Percentiles rank a stretch among this genome's conserved stretches.
phyloP scores from a whole-genome alignment of 352 stramenopile species.

The Pythium folliculosum region DNA sequence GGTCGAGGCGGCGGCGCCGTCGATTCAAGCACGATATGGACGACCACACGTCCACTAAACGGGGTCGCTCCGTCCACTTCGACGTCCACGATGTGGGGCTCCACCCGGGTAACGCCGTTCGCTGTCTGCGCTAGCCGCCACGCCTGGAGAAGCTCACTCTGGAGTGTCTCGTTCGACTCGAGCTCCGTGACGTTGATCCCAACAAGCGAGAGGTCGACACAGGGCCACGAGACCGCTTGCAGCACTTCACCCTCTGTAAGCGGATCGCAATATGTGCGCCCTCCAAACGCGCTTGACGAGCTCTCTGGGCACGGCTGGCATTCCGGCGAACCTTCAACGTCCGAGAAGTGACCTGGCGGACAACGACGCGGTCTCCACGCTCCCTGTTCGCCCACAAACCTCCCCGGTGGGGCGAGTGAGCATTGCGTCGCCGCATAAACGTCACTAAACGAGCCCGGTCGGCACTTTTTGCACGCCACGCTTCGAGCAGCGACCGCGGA shows the following conservation, averaged over 20 bases:
- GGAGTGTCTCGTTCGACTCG: slow-evolving; percentile 3
- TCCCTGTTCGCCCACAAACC: slow-evolving; percentile 36
- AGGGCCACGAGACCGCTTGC: slow-evolving; percentile 34
- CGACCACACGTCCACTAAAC: background rate
- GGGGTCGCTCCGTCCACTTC: background rate
- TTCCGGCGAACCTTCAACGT: slow-evolving; percentile 23
- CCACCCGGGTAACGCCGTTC: slow-evolving; percentile 11
- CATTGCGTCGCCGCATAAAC: slow-evolving; percentile 31
- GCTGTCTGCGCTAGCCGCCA: slow-evolving; percentile 15
- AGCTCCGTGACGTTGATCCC: slow-evolving; percentile 2
- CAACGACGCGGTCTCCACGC: slow-evolving; percentile 35
- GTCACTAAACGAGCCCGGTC: slow-evolving; percentile 38
- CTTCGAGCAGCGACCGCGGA: slow-evolving; percentile 28
- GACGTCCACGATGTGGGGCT: slow-evolving; percentile 23
- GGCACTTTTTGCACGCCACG: slow-evolving; percentile 34
- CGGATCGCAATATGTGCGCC: slow-evolving; percentile 28
- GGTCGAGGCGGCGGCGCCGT: slow-evolving; percentile 9
- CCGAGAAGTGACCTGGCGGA: slow-evolving; percentile 28
- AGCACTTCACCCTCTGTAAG: slow-evolving; percentile 44
- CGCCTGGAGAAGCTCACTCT: slow-evolving; percentile 3
- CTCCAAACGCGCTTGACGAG: slow-evolving; percentile 39
- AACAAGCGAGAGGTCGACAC: slow-evolving; percentile 10
- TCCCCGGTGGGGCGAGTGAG: slow-evolving; percentile 33
- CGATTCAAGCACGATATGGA: slow-evolving; percentile 19
- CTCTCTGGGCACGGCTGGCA: slow-evolving; percentile 36